A percentile compares a stretch with the other conserved stretches of the same genome.
Conservation (phyloP, 2,329 filamentous ascomycete species). For the Elsinoe perseae region DNA sequence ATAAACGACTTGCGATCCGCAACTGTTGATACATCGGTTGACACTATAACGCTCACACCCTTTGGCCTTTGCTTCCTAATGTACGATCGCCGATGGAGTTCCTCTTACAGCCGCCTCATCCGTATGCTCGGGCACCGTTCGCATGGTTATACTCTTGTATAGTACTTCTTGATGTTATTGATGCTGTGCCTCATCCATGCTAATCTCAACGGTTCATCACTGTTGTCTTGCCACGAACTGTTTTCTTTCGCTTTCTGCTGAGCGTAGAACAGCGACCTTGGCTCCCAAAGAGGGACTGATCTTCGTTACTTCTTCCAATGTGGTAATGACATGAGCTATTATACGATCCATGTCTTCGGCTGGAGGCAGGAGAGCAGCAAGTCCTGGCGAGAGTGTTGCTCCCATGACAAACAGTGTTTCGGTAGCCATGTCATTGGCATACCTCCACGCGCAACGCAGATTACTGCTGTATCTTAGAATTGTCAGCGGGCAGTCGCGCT, state of each 20-base stretch:
- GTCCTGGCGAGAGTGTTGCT: conserved; percentile 68
- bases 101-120: background rate
- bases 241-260: conserved; percentile 6
- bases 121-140: background rate
- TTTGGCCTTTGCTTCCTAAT: background rate
- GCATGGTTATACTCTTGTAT: background rate
- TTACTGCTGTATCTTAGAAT: conserved; percentile 63
- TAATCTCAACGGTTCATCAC: background rate
- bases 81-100: background rate
- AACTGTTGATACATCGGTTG: background rate
- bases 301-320: conserved; percentile 62
- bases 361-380: conserved; percentile 57
- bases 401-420: conserved; percentile 79
- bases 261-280: conserved; percentile 7
- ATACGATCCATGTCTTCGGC: conserved; percentile 59
- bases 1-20: background rate
- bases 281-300: conserved; percentile 9
- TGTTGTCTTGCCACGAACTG: background rate
- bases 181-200: background rate
- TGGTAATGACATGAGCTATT: conserved; percentile 67
- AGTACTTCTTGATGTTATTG: background rate
- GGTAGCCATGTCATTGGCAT: conserved; percentile 72
- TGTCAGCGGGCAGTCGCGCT: conserved; percentile 3
- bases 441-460: conserved; percentile 80
- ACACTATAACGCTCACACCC: background rate